Percentiles rank a stretch among this genome's conserved stretches.
Evolutionary conservation across 2,329 filamentous ascomycete species (phyloP).

Genomic region (Onygenales sp.): DNA sequence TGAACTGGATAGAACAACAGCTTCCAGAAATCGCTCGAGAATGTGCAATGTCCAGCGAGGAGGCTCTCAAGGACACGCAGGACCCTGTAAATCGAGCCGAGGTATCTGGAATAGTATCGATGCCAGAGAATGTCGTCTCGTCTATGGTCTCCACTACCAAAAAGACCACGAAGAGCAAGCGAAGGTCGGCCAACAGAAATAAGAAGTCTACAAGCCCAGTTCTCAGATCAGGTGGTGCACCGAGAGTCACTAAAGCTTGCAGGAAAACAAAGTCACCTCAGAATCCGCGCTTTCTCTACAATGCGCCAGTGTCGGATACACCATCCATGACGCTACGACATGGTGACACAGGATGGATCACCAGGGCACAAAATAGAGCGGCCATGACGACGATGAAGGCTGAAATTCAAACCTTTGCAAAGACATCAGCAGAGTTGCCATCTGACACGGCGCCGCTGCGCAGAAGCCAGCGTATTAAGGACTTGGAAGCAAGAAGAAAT

Average conservation of each 20-base stretch:
- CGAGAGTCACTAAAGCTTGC: constrained; percentile 2
- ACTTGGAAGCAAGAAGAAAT: background rate
- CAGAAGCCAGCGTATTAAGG: constrained; percentile 1
- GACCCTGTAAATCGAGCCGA: no score
- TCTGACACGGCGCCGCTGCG: background rate
- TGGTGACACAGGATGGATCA: background rate
- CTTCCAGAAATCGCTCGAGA: constrained; percentile 4
- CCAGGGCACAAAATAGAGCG: background rate
- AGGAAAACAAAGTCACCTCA: constrained; percentile 3
- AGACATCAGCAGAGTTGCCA: background rate
- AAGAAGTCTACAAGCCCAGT: background rate
- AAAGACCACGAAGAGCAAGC: background rate
- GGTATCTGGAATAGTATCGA: background rate
- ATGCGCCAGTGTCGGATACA: background rate
- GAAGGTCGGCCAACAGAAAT: background rate
- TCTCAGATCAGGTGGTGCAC: constrained; percentile 1
- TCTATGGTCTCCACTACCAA: background rate
- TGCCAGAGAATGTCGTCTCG: background rate
- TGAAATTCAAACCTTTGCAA: background rate
- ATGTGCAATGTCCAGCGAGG: background rate
- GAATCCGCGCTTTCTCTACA: background rate
- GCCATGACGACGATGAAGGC: background rate
- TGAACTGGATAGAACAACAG: constrained; percentile 5
- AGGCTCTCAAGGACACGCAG: background rate
- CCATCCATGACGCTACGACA: background rate